These are phyloP conservation scores for Xylaria flabelliformis DNA, from an alignment of 495 filamentous ascomycete genomes.

Conservation along the genomic window DNA sequence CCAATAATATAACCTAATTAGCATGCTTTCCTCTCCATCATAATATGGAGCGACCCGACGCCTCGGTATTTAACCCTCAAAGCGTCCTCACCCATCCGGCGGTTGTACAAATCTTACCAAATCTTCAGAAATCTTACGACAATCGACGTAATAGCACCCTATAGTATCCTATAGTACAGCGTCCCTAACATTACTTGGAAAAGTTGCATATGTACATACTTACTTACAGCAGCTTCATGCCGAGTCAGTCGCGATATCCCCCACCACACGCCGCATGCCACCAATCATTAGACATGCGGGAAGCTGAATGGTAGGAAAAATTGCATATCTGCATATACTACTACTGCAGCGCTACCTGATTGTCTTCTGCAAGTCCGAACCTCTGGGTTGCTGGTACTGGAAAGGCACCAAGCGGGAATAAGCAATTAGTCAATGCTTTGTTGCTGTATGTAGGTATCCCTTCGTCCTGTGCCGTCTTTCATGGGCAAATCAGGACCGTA, in stretches of 20 bases:
- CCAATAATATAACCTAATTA: constrained; percentile 8
- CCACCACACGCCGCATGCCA: constrained; percentile 5
- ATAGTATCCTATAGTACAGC: background rate
- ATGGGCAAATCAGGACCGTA: background rate
- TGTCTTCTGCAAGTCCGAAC: constrained; percentile 20
- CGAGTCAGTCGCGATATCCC: constrained; percentile 1
- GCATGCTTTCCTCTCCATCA: background rate
- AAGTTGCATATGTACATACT: background rate
- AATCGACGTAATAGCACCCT: background rate
- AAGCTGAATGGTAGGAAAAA: background rate
- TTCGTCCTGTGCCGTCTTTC: background rate
- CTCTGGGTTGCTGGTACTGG: background rate
- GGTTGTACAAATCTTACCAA: constrained; percentile 2
- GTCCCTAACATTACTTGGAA: background rate
- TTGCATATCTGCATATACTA: constrained; percentile 15
- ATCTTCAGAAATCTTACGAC: background rate
- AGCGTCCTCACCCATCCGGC: background rate
- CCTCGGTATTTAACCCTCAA: constrained; percentile 18
- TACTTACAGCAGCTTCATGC: background rate
- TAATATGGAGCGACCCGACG: constrained; percentile 4
- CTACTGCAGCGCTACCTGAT: constrained; percentile 20
- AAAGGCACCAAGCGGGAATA: constrained; percentile 20
- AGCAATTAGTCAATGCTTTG: background rate
- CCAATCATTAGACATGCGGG: constrained; percentile 10
- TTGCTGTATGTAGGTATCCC: background rate